These are phyloP conservation scores for Henckelia pumila DNA, from an alignment of 257 asterid species.

Conservation along the genomic window DNA sequence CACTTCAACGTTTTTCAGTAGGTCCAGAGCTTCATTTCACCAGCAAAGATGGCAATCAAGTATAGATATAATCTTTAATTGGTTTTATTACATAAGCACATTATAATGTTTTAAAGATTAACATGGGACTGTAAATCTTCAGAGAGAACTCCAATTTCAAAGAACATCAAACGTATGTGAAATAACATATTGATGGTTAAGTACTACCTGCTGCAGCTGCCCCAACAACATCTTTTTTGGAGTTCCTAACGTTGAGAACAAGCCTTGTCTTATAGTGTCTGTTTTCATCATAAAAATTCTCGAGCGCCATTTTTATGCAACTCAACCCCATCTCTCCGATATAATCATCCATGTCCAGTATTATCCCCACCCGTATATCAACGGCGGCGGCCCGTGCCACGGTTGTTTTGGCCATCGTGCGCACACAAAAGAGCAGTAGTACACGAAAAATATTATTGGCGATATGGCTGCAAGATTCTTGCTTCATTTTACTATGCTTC, in stretches of 20 bases:
- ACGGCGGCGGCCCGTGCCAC: constrained; percentile 26
- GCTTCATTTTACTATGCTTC: constrained; percentile 7
- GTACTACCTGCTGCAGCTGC: constrained; percentile 64
- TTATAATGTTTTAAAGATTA: too few relatives aligned
- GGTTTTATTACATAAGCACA: neutral
- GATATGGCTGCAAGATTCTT: neutral
- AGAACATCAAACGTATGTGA: too few relatives aligned
- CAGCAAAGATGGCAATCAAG: neutral
- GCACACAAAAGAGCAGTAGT: neutral
- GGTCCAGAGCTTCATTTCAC: constrained; percentile 32
- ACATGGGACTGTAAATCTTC: too few relatives aligned
- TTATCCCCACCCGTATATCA: constrained; percentile 44
- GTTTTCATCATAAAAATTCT: constrained; percentile 38
- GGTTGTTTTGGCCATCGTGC: neutral
- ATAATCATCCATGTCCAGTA: constrained; percentile 37
- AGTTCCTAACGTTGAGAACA: constrained; percentile 33
- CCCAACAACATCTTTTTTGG: constrained; percentile 33
- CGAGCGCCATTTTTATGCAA: constrained; percentile 50
- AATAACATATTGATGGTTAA: too few relatives aligned
- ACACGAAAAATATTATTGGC: neutral
- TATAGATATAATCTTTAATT: too few relatives aligned
- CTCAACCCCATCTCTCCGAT: constrained; percentile 38
- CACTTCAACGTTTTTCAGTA: constrained; percentile 33
- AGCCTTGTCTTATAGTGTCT: constrained; percentile 34
- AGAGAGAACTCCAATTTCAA: too few relatives aligned